phyloP scores from a whole-genome alignment of 495 filamentous ascomycete genomes.

The Pyrenula aspistea region DNA sequence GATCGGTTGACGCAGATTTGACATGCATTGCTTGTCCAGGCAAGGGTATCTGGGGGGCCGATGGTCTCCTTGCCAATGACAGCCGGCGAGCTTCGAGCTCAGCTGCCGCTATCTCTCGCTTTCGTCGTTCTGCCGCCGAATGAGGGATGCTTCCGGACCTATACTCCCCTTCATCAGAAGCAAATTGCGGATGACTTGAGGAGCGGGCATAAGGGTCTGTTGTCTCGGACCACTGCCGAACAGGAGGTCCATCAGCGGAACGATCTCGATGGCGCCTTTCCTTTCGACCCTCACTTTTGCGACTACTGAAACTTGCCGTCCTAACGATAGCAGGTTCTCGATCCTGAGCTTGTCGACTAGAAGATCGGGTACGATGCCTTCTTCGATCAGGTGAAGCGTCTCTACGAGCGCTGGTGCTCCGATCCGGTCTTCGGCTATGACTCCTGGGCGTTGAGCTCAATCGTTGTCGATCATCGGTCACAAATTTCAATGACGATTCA shows the following conservation, averaged over 20 bases:
- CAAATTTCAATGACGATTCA: slow-evolving; percentile 48
- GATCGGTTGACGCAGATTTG: slow-evolving; percentile 28
- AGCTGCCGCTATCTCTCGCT: slow-evolving; percentile 68
- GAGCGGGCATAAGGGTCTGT: slow-evolving; percentile 7
- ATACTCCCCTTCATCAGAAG: slow-evolving; percentile 2
- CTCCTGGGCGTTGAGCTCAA: slow-evolving; percentile 45
- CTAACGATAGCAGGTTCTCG: slow-evolving; percentile 6
- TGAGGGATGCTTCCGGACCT: slow-evolving; percentile 1
- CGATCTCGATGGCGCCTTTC: slow-evolving; percentile 1
- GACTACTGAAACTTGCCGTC: neutral
- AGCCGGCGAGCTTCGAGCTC: slow-evolving; percentile 79
- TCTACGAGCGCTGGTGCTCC: slow-evolving; percentile 28
- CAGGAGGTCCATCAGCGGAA: slow-evolving; percentile 7
- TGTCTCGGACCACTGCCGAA: neutral
- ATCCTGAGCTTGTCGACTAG: slow-evolving; percentile 29
- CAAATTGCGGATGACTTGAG: slow-evolving; percentile 3
- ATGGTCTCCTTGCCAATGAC: slow-evolving; percentile 68
- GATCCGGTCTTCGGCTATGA: slow-evolving; percentile 32
- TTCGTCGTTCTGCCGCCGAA: slow-evolving; percentile 24
- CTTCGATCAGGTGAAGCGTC: slow-evolving; percentile 35
- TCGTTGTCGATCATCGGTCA: slow-evolving; percentile 47
- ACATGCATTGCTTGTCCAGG: slow-evolving; percentile 46
- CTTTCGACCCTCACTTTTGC: neutral
- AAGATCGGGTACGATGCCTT: slow-evolving; percentile 30
- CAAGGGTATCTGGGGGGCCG: slow-evolving; percentile 66